Base-by-base conservation (phyloP, 768 basidiomycete genomes). In the Floccularia luteovirens region DNA sequence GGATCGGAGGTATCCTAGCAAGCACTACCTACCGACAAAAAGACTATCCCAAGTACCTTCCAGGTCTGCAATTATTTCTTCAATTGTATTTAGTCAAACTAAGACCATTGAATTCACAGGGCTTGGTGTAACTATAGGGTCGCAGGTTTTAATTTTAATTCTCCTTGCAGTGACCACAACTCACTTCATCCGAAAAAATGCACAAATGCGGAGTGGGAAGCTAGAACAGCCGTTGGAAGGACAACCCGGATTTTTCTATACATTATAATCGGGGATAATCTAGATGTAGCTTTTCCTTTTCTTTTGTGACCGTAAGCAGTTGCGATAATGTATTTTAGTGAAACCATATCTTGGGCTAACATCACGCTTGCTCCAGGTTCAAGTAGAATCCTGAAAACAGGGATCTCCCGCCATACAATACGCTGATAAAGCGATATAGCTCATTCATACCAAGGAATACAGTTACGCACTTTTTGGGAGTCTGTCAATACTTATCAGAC, bases 31-130 rank as follows among this genome's bases (percentile, higher is more conserved):
- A 60, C 54, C 61, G 69, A 20, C 52, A 61, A 12, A 46, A 63
- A 48, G 70, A 72, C 45, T 54, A 53, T 11, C 72, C 70, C 38
- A 58, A 58, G 20, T 72, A 70, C 48, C 53, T 66, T 41, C 70
- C 70, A 42, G 69, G 68, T 66, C 24, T 21, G 47, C n/a, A n/a
- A n/a, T 36, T 33, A n/a, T 22, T 34, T 25, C 21, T 23, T 36
- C 11, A 8, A 8, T 35, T 37, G 22, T 23, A 33, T 28, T 36
- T 37, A 21, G 19, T 36, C 6, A 21, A 10, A 7, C 22, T 33
- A 5, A 31, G 24, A 19, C 38, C 32, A 30, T 27, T 13, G 34
- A 11, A 34, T 36, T 35, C 19, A 28, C 27, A 54, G 69, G 70
- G 31, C 57, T 73, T 23, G 59, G 57, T 45, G 60, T 63, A 2